Evolutionary conservation across 352 stramenopile species (phyloP).

Genomic region (Elongisporangium prolatum): DNA sequence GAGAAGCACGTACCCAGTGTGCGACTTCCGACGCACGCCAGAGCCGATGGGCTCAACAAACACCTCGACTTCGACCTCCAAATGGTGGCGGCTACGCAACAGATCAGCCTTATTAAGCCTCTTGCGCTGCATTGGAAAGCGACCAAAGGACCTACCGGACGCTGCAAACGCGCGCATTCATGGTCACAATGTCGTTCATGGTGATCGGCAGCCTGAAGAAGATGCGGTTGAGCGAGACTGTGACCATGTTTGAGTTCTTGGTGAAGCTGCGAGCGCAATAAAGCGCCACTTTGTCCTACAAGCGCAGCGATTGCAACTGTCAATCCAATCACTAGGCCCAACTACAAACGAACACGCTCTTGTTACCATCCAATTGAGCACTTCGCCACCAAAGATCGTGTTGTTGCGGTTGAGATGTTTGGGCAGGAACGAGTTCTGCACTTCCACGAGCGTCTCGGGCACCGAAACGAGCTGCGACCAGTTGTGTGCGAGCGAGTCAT

Average conservation of each 20-base stretch:
- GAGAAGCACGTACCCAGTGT: constrained; percentile 28
- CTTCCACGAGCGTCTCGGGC: constrained; percentile 60
- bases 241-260: constrained; percentile 67
- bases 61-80: constrained; percentile 74
- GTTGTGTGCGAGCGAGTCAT: constrained; percentile 30
- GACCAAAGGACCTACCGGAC: constrained; percentile 30
- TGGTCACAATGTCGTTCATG: constrained; percentile 60
- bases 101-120: neutral
- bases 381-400: constrained; percentile 69
- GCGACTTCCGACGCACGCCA: constrained; percentile 40
- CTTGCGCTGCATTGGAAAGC: neutral
- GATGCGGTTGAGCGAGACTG: constrained; percentile 59
- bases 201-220: constrained; percentile 71
- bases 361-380: constrained; percentile 52
- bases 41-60: constrained; percentile 54
- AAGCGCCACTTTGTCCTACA: constrained; percentile 51
- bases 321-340: too few relatives aligned
- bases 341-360: neutral
- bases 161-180: constrained; percentile 55
- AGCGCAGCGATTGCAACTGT: neutral
- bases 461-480: constrained; percentile 44
- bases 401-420: constrained; percentile 77
- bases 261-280: constrained; percentile 67
- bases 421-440: constrained; percentile 68
- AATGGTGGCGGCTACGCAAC: constrained; percentile 37